Evolutionary conservation across 2,329 filamentous ascomycete species (phyloP), one percentile per base, ranked within the genome.

Genomic region (Colletotrichum gloeosporioides): DNA sequence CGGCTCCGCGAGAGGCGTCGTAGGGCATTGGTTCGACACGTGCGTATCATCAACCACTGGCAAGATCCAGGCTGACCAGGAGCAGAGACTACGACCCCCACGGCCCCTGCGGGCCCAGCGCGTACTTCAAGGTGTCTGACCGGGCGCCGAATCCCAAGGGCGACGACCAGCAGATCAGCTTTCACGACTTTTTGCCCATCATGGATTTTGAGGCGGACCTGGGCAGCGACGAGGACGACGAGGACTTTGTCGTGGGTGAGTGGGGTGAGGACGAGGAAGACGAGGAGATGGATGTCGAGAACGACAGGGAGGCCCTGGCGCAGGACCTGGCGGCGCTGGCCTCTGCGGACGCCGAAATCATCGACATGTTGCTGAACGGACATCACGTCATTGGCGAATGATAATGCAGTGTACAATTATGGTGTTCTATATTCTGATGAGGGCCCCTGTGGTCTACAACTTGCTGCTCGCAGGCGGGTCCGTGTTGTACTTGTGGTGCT

Each of bases 11-110:
- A 88, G 94, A 9, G 94, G 94, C 2, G 91, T 95, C 0, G 81
- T 95, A 3, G 94, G 95, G 1, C 93, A 92, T 68, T 96, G 95
- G 95, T 96, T 95, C 80, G 94, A 95, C 80, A 93, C 92, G 91
- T 92, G 85, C 77, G 86, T 80, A 13, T 8, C 31, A 31, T 22
- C 27, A 8, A 27, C 15, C 9, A 18, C 10, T 10, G 22, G 22
- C 22, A 22, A 22, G 22, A 22, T 22, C 22, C 22, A 22, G 22
- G 22, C 59, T 79, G 55, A 77, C 72, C 12, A 13, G 62, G 3
- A 67, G 53, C 68, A 92, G 91, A 79, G 91, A 95, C 82, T 93
- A 91, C 79, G 92, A 94, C 77, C 82, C 86, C 1, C 90, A 93
- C 79, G 94, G 94, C 0, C 94, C 94, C 0, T 93, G 90, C 3